Evolutionary conservation across 2,329 filamentous ascomycete genomes (phyloP), one percentile per base, ranked within the genome.

Genomic region (Stylonectria norvegica): DNA sequence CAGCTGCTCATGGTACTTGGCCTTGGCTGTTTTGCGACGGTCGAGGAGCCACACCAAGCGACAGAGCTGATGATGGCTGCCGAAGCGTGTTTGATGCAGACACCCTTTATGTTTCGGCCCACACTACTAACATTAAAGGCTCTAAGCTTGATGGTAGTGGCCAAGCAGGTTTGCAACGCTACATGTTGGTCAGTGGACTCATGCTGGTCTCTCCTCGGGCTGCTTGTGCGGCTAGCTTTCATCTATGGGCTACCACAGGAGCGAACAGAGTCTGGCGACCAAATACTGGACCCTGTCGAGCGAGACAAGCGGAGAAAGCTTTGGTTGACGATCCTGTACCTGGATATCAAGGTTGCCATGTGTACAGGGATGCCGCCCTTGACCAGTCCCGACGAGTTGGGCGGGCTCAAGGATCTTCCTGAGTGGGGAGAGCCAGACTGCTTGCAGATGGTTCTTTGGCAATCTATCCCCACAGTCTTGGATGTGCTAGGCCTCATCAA

Each of bases 111-210:
- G 56, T 64, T 64, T 34, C 60, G 62, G 2, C 63, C 63, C 6
- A 64, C 58, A 3, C 47, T 64, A 20, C 45, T 59, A n/a, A 51
- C 57, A 1, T 48, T 65, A 11, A 58, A 60, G 38, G 51, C 56
- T 1, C 40, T 64, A 9, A 53, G 55, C 12, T 48, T 66, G 14
- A 63, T 64, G 56, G 56, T 61, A 16, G 56, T 64, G 22, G 62
- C 63, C 18, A 65, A 64, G 46, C 59, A 63, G 30, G 53, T 63
- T 6, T 64, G 61, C 49, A 65, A 65, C 40, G 58, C 62, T 10
- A 65, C 61, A 0, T 66, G 62, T 40, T 65, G 63, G 63, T 57
- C 61, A 3, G 54, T 61, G 2, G 63, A 66, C 38, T 64, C 63
- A 3, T 62, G 57, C 30, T 65, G 61, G 60, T 61, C 61, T 3